Evolutionary conservation across 2,329 filamentous ascomycete species (phyloP), one percentile per base, ranked within the genome.

Genomic region (Cercospora sp.): DNA sequence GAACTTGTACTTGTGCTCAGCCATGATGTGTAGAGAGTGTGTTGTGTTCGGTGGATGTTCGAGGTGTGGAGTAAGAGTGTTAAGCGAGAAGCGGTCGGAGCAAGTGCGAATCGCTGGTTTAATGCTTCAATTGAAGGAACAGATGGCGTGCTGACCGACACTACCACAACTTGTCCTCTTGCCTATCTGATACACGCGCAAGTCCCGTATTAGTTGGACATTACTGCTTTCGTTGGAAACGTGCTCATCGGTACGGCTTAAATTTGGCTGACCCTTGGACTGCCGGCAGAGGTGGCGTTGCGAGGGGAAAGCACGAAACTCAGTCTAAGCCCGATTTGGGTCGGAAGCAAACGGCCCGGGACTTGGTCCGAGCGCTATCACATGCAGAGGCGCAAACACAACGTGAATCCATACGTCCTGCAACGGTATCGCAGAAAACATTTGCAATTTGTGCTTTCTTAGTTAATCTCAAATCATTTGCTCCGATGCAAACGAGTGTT

Each of bases 1-100:
- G 86, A 98, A 98, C 81, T 95, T 92, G 90, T 98, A 98, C 74
- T 89, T 92, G 85, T 97, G 93, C 75, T 90, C 88, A 68, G 89
- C 83, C 91, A 94, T 93, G 76, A 73, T 85, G 77, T 28, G 13
- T 28, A 30, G 30, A 8, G 42, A 18, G 16, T 36, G 51, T 55
- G 63, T 20, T 48, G 28, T 20, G 33, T 60, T 36, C 30, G n/a
- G n/a, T 26, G 18, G 18, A 18, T 30, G 18, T 28, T 30, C 18
- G 51, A 36, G 30, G 16, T 36, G 61, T 20, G 28, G 45, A 48
- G n/a, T n/a, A 3, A 30, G 16, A 63, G n/a, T 7, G 23, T 9
- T 20, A 36, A 59, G 48, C 26, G 59, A 57, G 26, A 36, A 66
- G n/a, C 18, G 60, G 26, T 30, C 45, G 45, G 45, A 51, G 60